Evolutionary conservation across 345 rosid species (phyloP).

Genomic region (Salix arbutifolia): DNA sequence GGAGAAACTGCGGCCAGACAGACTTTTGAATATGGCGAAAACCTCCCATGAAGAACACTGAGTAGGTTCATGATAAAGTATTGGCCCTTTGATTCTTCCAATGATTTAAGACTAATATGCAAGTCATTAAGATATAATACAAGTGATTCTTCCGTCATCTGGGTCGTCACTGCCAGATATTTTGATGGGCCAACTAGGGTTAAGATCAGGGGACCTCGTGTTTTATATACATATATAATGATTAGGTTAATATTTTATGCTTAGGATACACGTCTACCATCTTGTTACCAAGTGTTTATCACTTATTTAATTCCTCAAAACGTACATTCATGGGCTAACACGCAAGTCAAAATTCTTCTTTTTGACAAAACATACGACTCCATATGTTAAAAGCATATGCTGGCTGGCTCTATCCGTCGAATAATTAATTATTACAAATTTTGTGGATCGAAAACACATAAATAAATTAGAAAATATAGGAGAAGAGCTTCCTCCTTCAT

Average conservation of each 20-base stretch:
- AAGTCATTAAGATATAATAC: conserved; percentile 11
- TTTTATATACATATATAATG: neutral
- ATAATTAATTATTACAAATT: too few species aligned
- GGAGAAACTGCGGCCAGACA: conserved; percentile 19
- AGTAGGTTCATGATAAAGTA: neutral
- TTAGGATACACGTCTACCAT: conserved; percentile 15
- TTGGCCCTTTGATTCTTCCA: conserved; percentile 10
- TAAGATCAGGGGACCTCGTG: neutral
- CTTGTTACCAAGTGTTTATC: conserved; percentile 7
- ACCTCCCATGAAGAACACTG: neutral
- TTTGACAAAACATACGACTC: neutral
- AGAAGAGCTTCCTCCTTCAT: too few species aligned
- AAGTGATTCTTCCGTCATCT: conserved; percentile 35
- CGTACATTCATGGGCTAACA: neutral
- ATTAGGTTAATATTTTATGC: conserved; percentile 21
- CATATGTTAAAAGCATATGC: neutral
- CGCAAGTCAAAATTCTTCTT: conserved; percentile 4
- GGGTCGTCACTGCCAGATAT: conserved; percentile 27
- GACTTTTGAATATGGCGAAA: conserved; percentile 8
- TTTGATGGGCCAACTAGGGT: neutral
- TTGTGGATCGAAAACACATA: too few species aligned
- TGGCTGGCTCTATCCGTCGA: neutral
- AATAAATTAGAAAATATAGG: too few species aligned
- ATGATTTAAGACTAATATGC: conserved; percentile 17
- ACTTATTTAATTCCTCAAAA: neutral